Evolutionary conservation across 345 rosid species (phyloP).

Genomic region (Euphorbia lathyris): DNA sequence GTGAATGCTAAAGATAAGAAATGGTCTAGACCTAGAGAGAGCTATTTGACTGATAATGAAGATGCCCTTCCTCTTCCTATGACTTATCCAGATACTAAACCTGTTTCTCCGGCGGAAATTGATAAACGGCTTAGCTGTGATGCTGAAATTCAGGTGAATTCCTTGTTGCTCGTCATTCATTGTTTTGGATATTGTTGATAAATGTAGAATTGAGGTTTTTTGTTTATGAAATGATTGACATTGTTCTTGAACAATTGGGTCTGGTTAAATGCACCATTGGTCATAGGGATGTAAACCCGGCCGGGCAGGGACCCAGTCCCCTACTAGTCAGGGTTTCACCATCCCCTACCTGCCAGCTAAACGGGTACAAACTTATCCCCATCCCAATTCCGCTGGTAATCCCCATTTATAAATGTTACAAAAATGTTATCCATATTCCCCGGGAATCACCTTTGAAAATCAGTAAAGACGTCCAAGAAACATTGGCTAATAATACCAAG

Average conservation of each 20-base stretch:
- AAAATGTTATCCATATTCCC: too few species aligned
- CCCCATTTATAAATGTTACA: too few species aligned
- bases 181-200: neutral
- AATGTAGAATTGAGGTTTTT: neutral
- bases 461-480: too few species aligned
- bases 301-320: too few species aligned
- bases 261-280: too few species aligned
- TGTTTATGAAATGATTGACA: neutral
- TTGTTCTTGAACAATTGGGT: neutral
- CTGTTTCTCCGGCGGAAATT: constrained; percentile 69
- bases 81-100: constrained; percentile 79
- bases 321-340: too few species aligned
- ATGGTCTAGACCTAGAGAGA: constrained; percentile 77
- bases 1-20: constrained; percentile 61
- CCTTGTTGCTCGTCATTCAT: neutral
- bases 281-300: too few species aligned
- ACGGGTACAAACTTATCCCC: too few species aligned
- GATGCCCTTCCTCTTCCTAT: constrained; percentile 95
- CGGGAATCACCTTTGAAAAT: too few species aligned
- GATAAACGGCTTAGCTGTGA: constrained; percentile 74
- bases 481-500: too few species aligned
- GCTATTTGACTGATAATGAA: constrained; percentile 61
- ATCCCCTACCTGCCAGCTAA: too few species aligned
- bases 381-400: too few species aligned
- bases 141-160: constrained; percentile 57